Percentiles rank a stretch among this genome's conserved stretches.
Conservation (phyloP, 805 yeast genomes). For the Brettanomyces custersianus region DNA sequence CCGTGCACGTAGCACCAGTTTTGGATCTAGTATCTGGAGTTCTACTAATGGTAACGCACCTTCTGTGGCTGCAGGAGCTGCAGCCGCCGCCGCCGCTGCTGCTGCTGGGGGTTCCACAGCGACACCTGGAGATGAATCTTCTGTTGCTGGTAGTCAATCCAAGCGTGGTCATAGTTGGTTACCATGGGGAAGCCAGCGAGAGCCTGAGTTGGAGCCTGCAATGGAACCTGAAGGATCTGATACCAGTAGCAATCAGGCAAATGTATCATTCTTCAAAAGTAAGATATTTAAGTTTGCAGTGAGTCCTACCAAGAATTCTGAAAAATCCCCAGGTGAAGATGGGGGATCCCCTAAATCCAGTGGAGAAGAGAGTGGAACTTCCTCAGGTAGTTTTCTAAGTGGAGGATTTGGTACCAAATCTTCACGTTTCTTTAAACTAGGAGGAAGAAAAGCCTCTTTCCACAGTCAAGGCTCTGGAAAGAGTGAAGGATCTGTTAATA, state of each 20-base stretch:
- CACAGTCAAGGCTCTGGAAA: constrained; percentile 6
- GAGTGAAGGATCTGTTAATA: neutral
- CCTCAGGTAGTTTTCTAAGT: constrained; percentile 12
- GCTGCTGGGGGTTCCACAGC: neutral
- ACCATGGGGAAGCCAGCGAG: constrained; percentile 1
- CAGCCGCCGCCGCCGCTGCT: neutral
- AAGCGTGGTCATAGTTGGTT: constrained; percentile 3
- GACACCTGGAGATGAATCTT: neutral
- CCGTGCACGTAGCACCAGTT: constrained; percentile 26
- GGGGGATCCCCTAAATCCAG: constrained; percentile 2
- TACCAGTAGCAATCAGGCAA: constrained; percentile 13
- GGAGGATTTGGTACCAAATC: constrained; percentile 20
- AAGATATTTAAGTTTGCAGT: constrained; percentile 29
- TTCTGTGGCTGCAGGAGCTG: neutral
- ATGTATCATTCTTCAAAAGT: constrained; percentile 30
- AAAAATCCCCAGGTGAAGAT: constrained; percentile 13
- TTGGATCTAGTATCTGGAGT: constrained; percentile 29
- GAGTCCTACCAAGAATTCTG: constrained; percentile 22
- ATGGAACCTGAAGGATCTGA: constrained; percentile 4
- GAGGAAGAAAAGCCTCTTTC: constrained; percentile 14
- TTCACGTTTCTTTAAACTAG: constrained; percentile 25
- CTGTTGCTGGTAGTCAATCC: constrained; percentile 3
- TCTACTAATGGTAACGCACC: neutral
- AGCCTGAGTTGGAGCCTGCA: neutral
- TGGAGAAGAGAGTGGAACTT: constrained; percentile 3